Evolutionary conservation across 768 basidiomycete genomes (phyloP), one percentile per base, ranked within the genome.

Genomic region (Chalciporus piperatus): DNA sequence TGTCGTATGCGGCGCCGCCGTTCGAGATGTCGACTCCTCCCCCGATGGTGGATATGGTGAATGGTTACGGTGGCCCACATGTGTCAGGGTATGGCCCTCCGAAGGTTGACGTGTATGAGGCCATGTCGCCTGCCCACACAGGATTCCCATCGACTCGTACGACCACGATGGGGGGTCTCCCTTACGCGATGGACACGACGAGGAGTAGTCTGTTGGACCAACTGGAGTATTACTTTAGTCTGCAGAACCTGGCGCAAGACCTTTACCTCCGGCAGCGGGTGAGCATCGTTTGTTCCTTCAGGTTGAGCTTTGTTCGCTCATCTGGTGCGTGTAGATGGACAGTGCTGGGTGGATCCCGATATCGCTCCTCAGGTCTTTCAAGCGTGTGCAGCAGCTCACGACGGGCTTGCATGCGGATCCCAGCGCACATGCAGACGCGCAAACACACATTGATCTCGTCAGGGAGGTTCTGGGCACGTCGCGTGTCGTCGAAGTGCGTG

Each of bases 211-310:
- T 96, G 23, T 78, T 96, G 40, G 85, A 82, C 1, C 89, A 96
- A 68, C 71, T 96, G 46, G 95, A 96, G 70, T 97, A 92, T 68
- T 98, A 96, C 72, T 76, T 98, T 59, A 91, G 92, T 59, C 76
- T 86, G 50, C 85, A 97, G 65, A 97, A 96, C 65, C 76, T 98
- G 72, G 87, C 81, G n/a, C 82, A 84, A 64, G 94, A 98, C 67
- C 78, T 88, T 58, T 96, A 79, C 71, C 74, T 98, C 32, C 79
- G 92, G 47, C 78, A 84, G 70, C 76, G 82, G 72, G 92, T 90
- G 60, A 63, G 85, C 5, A 23, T 30, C 5, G 1, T 32, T 41
- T 35, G 13, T 19, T 12, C 32, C 20, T 22, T 40, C 6, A 13
- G 33, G n/a, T 41, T 59, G 42, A 57, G 8, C 42, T 6, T 25